Evolutionary conservation across 345 rosid species (phyloP), one percentile per base, ranked within the genome.

Genomic region (Salix suchowensis): DNA sequence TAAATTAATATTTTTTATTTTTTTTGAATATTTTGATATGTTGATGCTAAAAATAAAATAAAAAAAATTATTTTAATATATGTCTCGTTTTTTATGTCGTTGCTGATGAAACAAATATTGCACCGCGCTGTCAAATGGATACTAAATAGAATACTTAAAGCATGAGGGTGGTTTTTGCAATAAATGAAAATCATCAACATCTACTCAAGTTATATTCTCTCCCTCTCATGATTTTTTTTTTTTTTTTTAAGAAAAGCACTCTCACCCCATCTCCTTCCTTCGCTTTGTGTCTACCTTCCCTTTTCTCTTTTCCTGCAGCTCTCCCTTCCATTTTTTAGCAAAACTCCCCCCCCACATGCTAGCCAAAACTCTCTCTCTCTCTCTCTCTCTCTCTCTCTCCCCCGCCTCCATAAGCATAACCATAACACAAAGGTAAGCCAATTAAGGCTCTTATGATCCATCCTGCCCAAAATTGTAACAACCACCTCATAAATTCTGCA

Each of bases 321-420:
- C 78, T 65, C 68, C 65, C 71, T 79, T 58, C 81, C 83, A 84
- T 69, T 70, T 70, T 83, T 85, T 87, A 73, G 85, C 81, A 71
- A 66, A 68, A 37, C 68, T 61, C 58, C 76, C 26, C 26, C n/a
- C 52, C 52, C 52, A 18, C 14, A 16, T 46, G 19, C 52, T 46
- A 12, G 14, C 52, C 52, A 46, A 15, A 46, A 14, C 14, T 13
- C 6, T 40, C 7, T 52, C 67, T 58, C 65, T 52, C 75, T 55
- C 28, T 48, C 21, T 2, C 64, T 62, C 50, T n/a, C n/a, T n/a
- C n/a, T n/a, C n/a, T n/a, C n/a, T n/a, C n/a, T n/a, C 39, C 72
- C 73, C 39, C 79, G 1, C 80, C n/a, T 58, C 68, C 64, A 34
- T 7, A 36, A 11, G 54, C 36, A 61, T 2, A 54, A 7, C n/a